Evolutionary conservation across 805 yeast genomes (phyloP), one percentile per base, ranked within the genome.

Genomic region (Wickerhamiella allomyrinae): DNA sequence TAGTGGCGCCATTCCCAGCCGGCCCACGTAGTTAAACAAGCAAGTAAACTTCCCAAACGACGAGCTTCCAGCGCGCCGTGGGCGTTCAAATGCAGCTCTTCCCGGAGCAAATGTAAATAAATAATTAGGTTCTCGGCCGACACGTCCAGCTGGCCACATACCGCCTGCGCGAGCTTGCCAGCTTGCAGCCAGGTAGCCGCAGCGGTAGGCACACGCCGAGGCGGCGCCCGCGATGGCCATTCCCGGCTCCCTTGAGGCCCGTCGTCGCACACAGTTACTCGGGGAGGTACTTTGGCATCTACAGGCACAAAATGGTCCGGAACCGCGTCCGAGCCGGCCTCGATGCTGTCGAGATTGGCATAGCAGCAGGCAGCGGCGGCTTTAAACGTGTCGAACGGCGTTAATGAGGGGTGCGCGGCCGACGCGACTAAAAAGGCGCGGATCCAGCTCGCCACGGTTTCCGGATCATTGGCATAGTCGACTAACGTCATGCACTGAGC

Each of bases 1-100:
- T 74, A 76, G 1, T 58, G 51, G 19, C 61, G 55, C 95, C 94
- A 74, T 9, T 77, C 71, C 94, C 94, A 82, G 5, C 81, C 76
- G 74, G 79, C 72, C 77, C 83, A 74, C 10, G 13, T 11, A 1
- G 65, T 50, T 0, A 79, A 69, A 11, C 82, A 55, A 49, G 78
- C 79, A 0, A 86, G 57, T 19, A 86, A 57, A 1, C 61, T 20
- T 0, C 79, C 75, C 22, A 87, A 51, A 24, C 59, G 59, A 3
- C 61, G 50, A 10, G 68, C 60, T 7, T 62, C 56, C 0, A 51
- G 42, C 3, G 53, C 42, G 5, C 68, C 63, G 20, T 74, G 59
- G 1, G 73, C 59, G 50, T 80, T 76, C 23, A 89, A 62, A 40
- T 70, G 68, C 37, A 70, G 57, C 46, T 89, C 96, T 57, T 89